phyloP scores from a whole-genome alignment of 2,329 filamentous ascomycete species.

The Xylariaceae sp. region DNA sequence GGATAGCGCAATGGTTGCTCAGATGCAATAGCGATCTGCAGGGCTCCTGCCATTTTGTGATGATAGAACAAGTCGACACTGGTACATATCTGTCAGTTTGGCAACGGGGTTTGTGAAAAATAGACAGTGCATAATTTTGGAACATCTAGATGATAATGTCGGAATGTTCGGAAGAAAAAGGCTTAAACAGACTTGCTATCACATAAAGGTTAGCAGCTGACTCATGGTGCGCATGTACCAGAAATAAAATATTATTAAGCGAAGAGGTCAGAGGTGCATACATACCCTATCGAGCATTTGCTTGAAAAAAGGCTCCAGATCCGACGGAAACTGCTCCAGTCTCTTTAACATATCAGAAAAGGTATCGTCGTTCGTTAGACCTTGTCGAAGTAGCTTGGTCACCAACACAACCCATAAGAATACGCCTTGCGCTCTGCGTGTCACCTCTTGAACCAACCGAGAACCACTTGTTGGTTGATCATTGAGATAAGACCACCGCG shows the following conservation, averaged over 20 bases:
- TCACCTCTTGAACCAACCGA: conserved; percentile 18
- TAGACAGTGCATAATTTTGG: too few relatives aligned
- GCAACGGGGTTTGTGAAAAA: too few relatives aligned
- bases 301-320: conserved; percentile 20
- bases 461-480: neutral
- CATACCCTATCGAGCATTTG: conserved; percentile 17
- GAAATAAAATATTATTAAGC: too few relatives aligned
- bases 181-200: too few relatives aligned
- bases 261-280: too few relatives aligned
- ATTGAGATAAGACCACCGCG: conserved; percentile 10
- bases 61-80: neutral
- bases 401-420: conserved; percentile 33
- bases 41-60: neutral
- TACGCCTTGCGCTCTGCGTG: conserved; percentile 25
- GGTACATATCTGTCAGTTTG: too few relatives aligned
- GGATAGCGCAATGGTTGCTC: neutral
- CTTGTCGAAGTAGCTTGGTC: conserved; percentile 20
- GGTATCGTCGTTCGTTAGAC: conserved; percentile 19
- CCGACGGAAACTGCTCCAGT: conserved; percentile 14
- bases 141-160: too few relatives aligned
- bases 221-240: too few relatives aligned
- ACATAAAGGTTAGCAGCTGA: too few relatives aligned
- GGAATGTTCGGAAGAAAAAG: too few relatives aligned
- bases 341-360: conserved; percentile 9
- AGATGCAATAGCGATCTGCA: neutral